Conservation (phyloP, 148 eudicot genomes). For the Vaccinium macrocarpon region DNA sequence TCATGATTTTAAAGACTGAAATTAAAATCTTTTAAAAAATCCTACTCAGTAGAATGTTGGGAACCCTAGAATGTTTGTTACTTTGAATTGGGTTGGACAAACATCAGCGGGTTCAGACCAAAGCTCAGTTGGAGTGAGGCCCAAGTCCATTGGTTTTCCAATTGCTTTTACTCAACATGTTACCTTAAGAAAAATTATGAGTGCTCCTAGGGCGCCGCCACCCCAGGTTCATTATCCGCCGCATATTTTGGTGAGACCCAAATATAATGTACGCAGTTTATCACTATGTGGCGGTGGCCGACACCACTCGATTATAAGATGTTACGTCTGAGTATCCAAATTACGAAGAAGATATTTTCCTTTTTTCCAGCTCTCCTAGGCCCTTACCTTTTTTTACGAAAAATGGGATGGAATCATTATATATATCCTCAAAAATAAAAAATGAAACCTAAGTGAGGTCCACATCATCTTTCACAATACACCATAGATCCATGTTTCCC, state of each 20-base stretch:
- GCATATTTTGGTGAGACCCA: too few relatives aligned
- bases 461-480: neutral
- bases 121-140: neutral
- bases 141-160: neutral
- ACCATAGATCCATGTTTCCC: neutral
- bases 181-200: too few relatives aligned
- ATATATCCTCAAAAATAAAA: neutral
- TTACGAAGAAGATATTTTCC: neutral
- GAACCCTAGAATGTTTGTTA: neutral
- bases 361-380: neutral
- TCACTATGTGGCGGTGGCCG: too few relatives aligned
- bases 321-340: too few relatives aligned
- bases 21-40: too few relatives aligned
- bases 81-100: neutral
- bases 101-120: neutral
- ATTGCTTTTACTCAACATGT: neutral
- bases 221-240: too few relatives aligned
- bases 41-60: too few relatives aligned
- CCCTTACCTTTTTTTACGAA: neutral
- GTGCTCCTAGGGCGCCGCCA: too few relatives aligned
- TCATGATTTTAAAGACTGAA: too few relatives aligned
- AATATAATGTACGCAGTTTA: too few relatives aligned
- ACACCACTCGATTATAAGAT: too few relatives aligned
- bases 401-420: neutral
- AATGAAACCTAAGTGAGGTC: neutral